Percentiles rank a stretch among this genome's conserved stretches.
Conservation (phyloP, 139 green algal species). For the Auxenochlorella pyrenoidosa region DNA sequence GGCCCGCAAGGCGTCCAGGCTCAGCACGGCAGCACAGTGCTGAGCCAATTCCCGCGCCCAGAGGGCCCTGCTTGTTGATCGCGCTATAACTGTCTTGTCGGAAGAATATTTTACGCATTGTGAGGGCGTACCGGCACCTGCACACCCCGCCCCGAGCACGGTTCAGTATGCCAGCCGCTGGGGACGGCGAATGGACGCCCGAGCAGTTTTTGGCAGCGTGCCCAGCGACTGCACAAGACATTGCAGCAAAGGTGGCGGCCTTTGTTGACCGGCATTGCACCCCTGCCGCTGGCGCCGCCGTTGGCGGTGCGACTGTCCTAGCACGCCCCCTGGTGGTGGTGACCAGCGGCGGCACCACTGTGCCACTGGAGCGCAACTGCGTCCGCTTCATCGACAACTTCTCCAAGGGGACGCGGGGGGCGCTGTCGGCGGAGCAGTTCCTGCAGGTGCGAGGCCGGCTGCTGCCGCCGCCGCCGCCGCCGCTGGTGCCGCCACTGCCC, state of each 20-base stretch:
- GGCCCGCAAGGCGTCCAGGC: too few species aligned
- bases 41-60: too few species aligned
- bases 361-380: constrained; percentile 93
- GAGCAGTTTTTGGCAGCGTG: constrained; percentile 26
- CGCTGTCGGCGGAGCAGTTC: constrained; percentile 88
- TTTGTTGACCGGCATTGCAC: constrained; percentile 17
- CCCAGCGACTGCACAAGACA: neutral
- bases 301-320: neutral
- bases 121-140: neutral
- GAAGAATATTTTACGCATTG: neutral
- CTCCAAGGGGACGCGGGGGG: constrained; percentile 86
- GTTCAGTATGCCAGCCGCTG: neutral
- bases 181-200: neutral
- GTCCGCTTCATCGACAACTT: constrained; percentile 99
- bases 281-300: neutral
- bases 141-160: neutral
- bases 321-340: constrained; percentile 69
- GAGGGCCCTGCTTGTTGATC: neutral
- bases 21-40: too few species aligned
- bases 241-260: neutral
- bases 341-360: constrained; percentile 95
- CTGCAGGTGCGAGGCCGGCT: constrained; percentile 60
- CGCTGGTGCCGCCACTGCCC: too few species aligned
- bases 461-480: too few species aligned
- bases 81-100: neutral